Conservation (phyloP, 2,329 filamentous ascomycete genomes). For the Laburnicola sp. region DNA sequence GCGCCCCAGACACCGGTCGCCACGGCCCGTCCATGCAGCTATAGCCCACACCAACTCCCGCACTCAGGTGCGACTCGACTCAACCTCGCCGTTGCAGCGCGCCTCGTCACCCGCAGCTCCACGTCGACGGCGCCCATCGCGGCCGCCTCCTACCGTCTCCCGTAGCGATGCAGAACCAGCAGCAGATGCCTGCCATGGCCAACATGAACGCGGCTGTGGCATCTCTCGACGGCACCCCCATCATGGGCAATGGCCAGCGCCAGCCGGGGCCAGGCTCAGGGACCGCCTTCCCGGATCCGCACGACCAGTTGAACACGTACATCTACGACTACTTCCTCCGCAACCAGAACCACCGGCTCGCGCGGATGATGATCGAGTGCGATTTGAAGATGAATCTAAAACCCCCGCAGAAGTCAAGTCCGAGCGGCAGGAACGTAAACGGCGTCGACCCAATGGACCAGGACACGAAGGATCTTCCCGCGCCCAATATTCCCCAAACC, state of each 20-base stretch:
- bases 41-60: constrained; percentile 24
- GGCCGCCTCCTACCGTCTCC: constrained; percentile 12
- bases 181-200: constrained; percentile 67
- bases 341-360: constrained; percentile 80
- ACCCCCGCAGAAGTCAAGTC: constrained; percentile 63
- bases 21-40: constrained; percentile 38
- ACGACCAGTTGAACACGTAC: constrained; percentile 74
- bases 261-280: constrained; percentile 26
- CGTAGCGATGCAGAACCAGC: constrained; percentile 48
- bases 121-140: constrained; percentile 21
- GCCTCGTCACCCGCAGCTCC: constrained; percentile 12
- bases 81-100: constrained; percentile 16
- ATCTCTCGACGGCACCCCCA: constrained; percentile 65
- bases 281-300: constrained; percentile 32
- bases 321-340: constrained; percentile 92
- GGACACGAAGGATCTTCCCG: constrained; percentile 79
- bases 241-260: constrained; percentile 64
- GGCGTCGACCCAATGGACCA: constrained; percentile 75
- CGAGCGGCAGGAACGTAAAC: constrained; percentile 68
- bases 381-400: constrained; percentile 60
- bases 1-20: constrained; percentile 24
- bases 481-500: constrained; percentile 64
- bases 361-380: constrained; percentile 61
- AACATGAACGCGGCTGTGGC: constrained; percentile 65
- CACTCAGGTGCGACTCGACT: constrained; percentile 32